Conservation (phyloP, 1,284 basidiomycete species). For the Thelephora terrestris region DNA sequence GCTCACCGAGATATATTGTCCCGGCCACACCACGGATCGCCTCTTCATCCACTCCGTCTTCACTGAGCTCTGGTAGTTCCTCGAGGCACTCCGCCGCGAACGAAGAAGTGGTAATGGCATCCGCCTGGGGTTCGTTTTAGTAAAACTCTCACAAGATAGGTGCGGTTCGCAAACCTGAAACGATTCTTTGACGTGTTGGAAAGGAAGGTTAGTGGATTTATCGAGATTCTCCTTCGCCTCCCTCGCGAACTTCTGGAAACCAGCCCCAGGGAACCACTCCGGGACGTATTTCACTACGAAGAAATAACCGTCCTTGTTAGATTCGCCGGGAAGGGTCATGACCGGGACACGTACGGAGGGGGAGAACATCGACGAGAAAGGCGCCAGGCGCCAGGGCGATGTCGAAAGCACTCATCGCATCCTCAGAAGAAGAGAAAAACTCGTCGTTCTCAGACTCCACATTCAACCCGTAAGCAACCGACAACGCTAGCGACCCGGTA, state of each 20-base stretch:
- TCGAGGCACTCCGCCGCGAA: neutral
- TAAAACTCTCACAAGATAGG: neutral
- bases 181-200: constrained; percentile 7
- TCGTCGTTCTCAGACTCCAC: constrained; percentile 14
- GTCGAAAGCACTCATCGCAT: constrained; percentile 18
- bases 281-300: constrained; percentile 25
- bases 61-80: no score
- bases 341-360: neutral
- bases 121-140: neutral
- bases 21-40: neutral
- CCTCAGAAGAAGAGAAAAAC: constrained; percentile 14
- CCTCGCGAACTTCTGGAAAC: constrained; percentile 32
- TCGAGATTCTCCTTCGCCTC: constrained; percentile 14
- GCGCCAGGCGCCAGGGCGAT: constrained; percentile 8
- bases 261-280: constrained; percentile 30
- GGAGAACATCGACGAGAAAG: neutral
- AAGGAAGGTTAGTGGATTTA: constrained; percentile 3
- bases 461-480: constrained; percentile 3
- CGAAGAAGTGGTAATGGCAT: neutral
- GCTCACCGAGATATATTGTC: neutral
- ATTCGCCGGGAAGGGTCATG: no score
- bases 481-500: constrained; percentile 5
- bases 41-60: neutral
- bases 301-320: neutral
- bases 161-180: neutral